These are phyloP conservation scores for Blumeria hordei DNA, from an alignment of 2,329 filamentous ascomycete species.

Conservation along the genomic window DNA sequence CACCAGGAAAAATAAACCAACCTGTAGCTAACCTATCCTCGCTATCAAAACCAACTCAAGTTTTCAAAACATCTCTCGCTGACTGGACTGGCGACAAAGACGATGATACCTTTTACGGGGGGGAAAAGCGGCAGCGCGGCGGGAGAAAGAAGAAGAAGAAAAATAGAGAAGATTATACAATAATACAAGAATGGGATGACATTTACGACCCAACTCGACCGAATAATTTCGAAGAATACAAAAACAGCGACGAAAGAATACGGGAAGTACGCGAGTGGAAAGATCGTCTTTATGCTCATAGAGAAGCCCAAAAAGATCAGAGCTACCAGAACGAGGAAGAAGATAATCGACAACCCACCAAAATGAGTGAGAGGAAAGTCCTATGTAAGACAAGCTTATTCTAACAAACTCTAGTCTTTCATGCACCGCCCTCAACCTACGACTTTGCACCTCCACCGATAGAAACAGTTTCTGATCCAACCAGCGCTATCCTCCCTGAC, in stretches of 20 bases:
- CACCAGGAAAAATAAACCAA: constrained; percentile 11
- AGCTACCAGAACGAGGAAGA: constrained; percentile 17
- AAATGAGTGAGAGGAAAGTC: too few relatives aligned
- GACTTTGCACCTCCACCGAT: constrained; percentile 30
- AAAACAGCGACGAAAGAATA: constrained; percentile 62
- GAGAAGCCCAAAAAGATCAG: constrained; percentile 21
- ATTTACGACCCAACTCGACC: constrained; percentile 68
- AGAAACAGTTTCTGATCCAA: constrained; percentile 11
- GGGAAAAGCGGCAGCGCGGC: constrained; percentile 43
- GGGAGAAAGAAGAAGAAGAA: constrained; percentile 47
- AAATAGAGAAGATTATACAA: constrained; percentile 38
- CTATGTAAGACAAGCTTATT: background rate
- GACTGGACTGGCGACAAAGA: constrained; percentile 69
- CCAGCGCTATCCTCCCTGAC: constrained; percentile 4
- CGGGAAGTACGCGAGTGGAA: constrained; percentile 71
- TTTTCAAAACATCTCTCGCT: constrained; percentile 44
- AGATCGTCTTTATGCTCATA: constrained; percentile 50
- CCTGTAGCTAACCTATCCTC: constrained; percentile 12
- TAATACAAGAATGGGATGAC: constrained; percentile 61
- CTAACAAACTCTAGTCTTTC: constrained; percentile 23
- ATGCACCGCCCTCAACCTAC: constrained; percentile 33
- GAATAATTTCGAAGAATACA: constrained; percentile 66
- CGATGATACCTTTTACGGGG: constrained; percentile 45
- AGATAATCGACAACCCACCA: constrained; percentile 2
- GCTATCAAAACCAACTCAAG: constrained; percentile 14